phyloP scores from a whole-genome alignment of 768 basidiomycete species.

The Leccinum uliginosum region DNA sequence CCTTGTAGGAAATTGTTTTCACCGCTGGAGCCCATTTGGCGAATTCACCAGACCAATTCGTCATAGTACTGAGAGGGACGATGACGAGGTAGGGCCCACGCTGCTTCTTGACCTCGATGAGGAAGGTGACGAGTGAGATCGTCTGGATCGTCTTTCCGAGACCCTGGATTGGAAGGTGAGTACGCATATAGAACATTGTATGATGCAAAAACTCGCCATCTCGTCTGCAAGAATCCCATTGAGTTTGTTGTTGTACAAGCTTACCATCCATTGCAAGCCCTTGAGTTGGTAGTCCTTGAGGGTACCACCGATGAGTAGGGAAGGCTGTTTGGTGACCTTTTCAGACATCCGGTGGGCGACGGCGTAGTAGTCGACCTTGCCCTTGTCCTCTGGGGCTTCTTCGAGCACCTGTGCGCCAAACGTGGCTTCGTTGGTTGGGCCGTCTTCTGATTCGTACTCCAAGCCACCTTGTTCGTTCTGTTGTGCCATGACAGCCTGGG shows the following conservation, averaged over 20 bases:
- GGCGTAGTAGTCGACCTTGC: constrained; percentile 92
- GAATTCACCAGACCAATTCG: constrained; percentile 96
- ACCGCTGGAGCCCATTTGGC: constrained; percentile 94
- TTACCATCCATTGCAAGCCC: constrained; percentile 98
- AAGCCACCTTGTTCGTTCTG: constrained; percentile 63
- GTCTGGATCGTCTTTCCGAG: constrained; percentile 95
- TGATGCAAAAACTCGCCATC: constrained; percentile 53
- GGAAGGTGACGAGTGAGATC: constrained; percentile 91
- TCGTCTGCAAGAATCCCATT: constrained; percentile 95
- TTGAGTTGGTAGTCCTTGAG: constrained; percentile 95
- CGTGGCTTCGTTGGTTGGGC: constrained; percentile 78
- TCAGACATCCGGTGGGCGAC: constrained; percentile 92
- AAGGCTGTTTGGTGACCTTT: constrained; percentile 70
- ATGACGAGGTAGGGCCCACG: constrained; percentile 95
- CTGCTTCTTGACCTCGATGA: constrained; percentile 87
- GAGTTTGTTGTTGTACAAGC: constrained; percentile 91
- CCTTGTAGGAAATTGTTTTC: constrained; percentile 81
- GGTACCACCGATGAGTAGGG: constrained; percentile 77
- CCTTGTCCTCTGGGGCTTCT: constrained; percentile 57
- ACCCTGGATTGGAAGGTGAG: constrained; percentile 49
- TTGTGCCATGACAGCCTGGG: constrained; percentile 89
- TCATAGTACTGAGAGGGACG: constrained; percentile 93
- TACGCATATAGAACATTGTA: constrained; percentile 1
- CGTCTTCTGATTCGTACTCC: constrained; percentile 60
- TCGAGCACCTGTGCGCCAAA: constrained; percentile 78